phyloP scores from a whole-genome alignment of 768 basidiomycete genomes.

The Termitomyces eurrhizus region DNA sequence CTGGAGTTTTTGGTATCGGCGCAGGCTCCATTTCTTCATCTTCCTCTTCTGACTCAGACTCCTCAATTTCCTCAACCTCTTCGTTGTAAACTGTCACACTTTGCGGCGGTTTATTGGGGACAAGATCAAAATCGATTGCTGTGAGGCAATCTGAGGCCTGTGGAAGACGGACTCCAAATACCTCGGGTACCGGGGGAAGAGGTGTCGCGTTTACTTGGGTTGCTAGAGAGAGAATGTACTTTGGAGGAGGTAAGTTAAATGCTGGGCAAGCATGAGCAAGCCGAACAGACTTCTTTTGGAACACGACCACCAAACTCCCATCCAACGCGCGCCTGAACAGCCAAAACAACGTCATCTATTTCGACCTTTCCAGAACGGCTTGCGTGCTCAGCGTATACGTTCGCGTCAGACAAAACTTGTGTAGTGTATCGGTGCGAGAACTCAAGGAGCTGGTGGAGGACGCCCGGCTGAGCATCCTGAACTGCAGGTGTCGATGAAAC shows the following conservation, averaged over 20 bases:
- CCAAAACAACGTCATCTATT: slow-evolving; percentile 76
- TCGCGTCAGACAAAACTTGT: slow-evolving; percentile 80
- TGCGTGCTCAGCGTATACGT: slow-evolving; percentile 85
- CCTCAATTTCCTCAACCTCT: slow-evolving; percentile 79
- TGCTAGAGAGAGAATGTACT: slow-evolving; percentile 80
- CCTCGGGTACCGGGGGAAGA: slow-evolving; percentile 81
- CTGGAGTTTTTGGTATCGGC: slow-evolving; percentile 37
- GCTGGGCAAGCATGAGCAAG: not conserved
- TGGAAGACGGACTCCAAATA: slow-evolving; percentile 84
- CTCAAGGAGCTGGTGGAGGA: slow-evolving; percentile 83
- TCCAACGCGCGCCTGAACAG: slow-evolving; percentile 84
- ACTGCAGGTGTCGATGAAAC: slow-evolving; percentile 81
- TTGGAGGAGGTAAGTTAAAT: not conserved
- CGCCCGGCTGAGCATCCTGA: slow-evolving; percentile 82
- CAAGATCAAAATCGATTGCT: slow-evolving; percentile 79
- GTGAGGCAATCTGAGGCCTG: slow-evolving; percentile 67
- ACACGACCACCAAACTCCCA: slow-evolving; percentile 91
- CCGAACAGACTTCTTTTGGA: slow-evolving; percentile 71
- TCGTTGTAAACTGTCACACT: slow-evolving; percentile 74
- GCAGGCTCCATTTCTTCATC: slow-evolving; percentile 72
- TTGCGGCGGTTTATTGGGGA: slow-evolving; percentile 82
- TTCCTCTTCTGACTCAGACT: slow-evolving; percentile 63
- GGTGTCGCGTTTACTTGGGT: slow-evolving; percentile 79
- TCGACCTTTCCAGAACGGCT: slow-evolving; percentile 76
- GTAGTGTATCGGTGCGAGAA: slow-evolving; percentile 82